A percentile compares a stretch with the other conserved stretches of the same genome.
phyloP scores from a whole-genome alignment of 768 basidiomycete species.

The Filobasidium wieringae region DNA sequence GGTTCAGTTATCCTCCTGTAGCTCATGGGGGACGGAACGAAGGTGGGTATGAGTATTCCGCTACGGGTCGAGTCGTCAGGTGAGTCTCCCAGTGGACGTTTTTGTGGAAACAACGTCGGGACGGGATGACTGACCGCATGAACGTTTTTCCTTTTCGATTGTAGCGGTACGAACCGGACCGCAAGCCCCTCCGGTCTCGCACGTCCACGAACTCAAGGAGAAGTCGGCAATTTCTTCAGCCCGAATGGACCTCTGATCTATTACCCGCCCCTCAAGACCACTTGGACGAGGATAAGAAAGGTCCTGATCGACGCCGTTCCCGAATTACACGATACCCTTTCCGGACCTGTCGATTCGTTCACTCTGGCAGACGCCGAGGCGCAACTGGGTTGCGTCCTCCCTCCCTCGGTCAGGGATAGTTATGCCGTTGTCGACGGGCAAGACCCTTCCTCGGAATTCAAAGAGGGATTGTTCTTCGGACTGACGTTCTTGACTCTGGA shows the following conservation, averaged over 20 bases:
- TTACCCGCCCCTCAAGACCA: constrained; percentile 69
- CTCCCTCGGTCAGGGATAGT: constrained; percentile 76
- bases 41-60: neutral
- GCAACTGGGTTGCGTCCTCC: constrained; percentile 63
- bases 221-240: constrained; percentile 4
- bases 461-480: constrained; percentile 79
- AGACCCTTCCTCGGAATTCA: constrained; percentile 70
- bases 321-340: constrained; percentile 88
- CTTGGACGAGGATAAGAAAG: constrained; percentile 71
- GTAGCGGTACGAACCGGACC: neutral
- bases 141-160: neutral
- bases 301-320: constrained; percentile 81
- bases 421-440: constrained; percentile 84
- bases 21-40: too few relatives aligned
- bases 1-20: neutral
- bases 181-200: neutral
- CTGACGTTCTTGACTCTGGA: constrained; percentile 83
- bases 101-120: too few relatives aligned
- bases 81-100: neutral
- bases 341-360: constrained; percentile 70
- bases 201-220: neutral
- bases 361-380: constrained; percentile 72
- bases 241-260: constrained; percentile 17
- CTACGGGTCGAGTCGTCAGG: neutral
- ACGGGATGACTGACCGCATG: too few relatives aligned